phyloP scores from a whole-genome alignment of 2,329 filamentous ascomycete species.

The Hymenotorrendiella dingleyae region DNA sequence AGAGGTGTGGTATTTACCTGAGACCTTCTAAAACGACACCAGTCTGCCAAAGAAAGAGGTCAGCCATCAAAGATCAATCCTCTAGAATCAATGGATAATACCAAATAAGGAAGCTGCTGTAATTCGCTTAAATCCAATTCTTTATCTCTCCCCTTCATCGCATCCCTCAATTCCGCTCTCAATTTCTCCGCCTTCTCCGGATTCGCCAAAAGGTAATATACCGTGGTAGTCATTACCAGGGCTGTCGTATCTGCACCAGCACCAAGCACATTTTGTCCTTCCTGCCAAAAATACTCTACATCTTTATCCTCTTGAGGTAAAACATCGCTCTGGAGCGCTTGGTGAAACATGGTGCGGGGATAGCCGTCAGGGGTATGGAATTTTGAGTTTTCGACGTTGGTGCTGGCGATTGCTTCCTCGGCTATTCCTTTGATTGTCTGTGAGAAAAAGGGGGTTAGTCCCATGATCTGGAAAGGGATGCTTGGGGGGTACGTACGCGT shows the following conservation, averaged over 20 bases:
- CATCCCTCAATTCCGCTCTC: constrained; percentile 11
- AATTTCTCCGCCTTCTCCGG: constrained; percentile 13
- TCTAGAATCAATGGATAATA: constrained; percentile 2
- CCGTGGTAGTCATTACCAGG: constrained; percentile 10
- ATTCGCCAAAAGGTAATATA: constrained; percentile 17
- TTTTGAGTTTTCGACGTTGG: too few species aligned
- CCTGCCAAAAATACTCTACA: constrained; percentile 14
- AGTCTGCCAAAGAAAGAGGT: neutral
- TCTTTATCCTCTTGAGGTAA: constrained; percentile 14
- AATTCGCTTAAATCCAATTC: constrained; percentile 13
- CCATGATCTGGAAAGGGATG: neutral
- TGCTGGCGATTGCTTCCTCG: constrained; percentile 6
- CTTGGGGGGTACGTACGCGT: constrained; percentile 6
- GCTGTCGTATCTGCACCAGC: constrained; percentile 19
- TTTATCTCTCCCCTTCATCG: constrained; percentile 1
- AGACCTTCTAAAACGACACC: constrained; percentile 2
- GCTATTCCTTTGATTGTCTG: constrained; percentile 10
- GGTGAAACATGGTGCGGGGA: constrained; percentile 15
- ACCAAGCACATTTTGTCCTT: constrained; percentile 17
- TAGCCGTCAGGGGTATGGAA: constrained; percentile 3
- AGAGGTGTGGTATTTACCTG: neutral
- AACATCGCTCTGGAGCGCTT: constrained; percentile 14
- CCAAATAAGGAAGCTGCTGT: constrained; percentile 22
- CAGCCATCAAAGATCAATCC: too few species aligned
- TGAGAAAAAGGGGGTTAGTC: too few species aligned